phyloP scores from a whole-genome alignment of 169 alveolate species.

The Babesia bigemina region DNA sequence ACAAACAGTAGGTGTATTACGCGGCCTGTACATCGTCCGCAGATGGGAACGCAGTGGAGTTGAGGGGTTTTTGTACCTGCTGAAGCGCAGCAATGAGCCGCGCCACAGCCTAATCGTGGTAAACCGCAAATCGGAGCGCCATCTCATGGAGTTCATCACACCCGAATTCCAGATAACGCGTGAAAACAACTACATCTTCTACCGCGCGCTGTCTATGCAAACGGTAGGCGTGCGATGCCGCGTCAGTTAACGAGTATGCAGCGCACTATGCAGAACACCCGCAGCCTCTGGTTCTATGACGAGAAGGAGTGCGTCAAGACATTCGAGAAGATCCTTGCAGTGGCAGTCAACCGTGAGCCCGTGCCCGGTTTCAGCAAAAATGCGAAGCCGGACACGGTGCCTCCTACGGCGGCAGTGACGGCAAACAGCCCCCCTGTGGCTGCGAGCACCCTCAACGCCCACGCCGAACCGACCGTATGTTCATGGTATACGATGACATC shows the following conservation, averaged over 20 bases:
- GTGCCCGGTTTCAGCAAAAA: constrained; percentile 21
- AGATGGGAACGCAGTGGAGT: constrained; percentile 76
- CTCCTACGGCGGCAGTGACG: background rate
- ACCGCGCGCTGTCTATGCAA: constrained; percentile 37
- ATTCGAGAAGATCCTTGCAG: constrained; percentile 25
- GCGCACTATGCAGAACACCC: constrained; percentile 27
- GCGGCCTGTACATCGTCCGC: background rate
- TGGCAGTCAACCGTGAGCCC: constrained; percentile 32
- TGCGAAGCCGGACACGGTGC: background rate
- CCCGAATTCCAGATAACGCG: constrained; percentile 65
- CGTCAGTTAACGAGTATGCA: background rate
- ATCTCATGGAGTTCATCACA: constrained; percentile 71
- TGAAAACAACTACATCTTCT: constrained; percentile 72
- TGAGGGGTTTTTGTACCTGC: constrained; percentile 74
- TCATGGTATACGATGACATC: background rate
- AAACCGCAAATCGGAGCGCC: constrained; percentile 74
- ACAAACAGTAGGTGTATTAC: constrained; percentile 25
- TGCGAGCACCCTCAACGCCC: background rate
- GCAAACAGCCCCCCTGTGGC: background rate
- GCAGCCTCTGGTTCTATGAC: constrained; percentile 63
- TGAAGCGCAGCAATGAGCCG: constrained; percentile 60
- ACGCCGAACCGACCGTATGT: background rate
- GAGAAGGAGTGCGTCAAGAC: constrained; percentile 51
- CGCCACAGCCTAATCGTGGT: constrained; percentile 64
- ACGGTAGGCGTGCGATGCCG: constrained; percentile 18